Base-by-base conservation (phyloP, 306 rosid species). In the Quercus ilex region DNA sequence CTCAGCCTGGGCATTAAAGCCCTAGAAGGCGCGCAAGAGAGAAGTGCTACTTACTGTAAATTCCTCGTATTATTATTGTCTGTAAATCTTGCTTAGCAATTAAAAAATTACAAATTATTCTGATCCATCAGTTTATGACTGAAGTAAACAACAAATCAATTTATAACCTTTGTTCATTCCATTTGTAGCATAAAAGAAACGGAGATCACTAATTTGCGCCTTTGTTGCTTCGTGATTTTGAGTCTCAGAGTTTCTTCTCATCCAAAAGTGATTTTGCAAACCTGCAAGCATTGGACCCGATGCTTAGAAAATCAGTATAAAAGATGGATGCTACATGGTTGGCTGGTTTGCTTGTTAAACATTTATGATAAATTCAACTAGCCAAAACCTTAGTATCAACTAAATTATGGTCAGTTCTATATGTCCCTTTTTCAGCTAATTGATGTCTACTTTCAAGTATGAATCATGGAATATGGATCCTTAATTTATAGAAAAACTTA, bases 181-280 rank as follows among this genome's bases (percentile, higher is more conserved):
- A 18, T 33, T 8, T 17, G 71, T 31, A 18, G 71, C 49, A 2
- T 9, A 30, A 65, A 11, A 28, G 46, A 28, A 30, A 8, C 5
- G 18, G 53, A 64, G 23, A 30, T 57, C 74, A 56, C 77, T 67
- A 72, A 11, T 31, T 55, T 30, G 43, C 3, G 3, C 71, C 51
- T 67, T 18, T 11, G 25, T 12, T 11, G 18, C 11, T 5, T 21
- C 35, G 65, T 43, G 60, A 21, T 1, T 69, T 79, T 6, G 71
- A 63, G 15, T 80, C 74, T 55, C 81, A 77, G 41, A 41, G 52
- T 51, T 87, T 90, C 77, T 71, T 84, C 70, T 81, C 86, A 0
- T 82, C 64, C 0, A 87, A 86, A 51, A 90, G 91, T 55, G 18
- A 41, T 31, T 76, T 76, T 2, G 91, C 93, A 80, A 87, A 86